Evolutionary conservation across 2,329 filamentous ascomycete species (phyloP), one percentile per base, ranked within the genome.

Genomic region (Cladosporium halotolerans): DNA sequence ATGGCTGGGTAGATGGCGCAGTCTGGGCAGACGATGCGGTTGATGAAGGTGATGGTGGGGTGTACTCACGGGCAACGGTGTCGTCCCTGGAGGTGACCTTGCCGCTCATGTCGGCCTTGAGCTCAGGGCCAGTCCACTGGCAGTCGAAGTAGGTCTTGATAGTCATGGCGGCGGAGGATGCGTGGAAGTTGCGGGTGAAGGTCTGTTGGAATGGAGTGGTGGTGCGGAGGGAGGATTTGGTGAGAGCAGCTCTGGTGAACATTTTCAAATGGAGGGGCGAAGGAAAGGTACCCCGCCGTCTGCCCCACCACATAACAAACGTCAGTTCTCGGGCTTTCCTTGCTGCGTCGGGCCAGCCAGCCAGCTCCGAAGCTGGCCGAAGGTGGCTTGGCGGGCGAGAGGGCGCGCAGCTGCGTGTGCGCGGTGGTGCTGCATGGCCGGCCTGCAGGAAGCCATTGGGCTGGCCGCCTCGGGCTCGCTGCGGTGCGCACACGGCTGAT

Each of bases 101-200:
- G 60, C 79, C 73, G 56, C 71, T 70, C 70, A 73, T 75, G 71
- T 78, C 75, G 70, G 77, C 76, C 69, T 86, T 76, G 63, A 95
- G 64, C 70, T 83, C 77, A 60, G 87, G 86, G 61, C 86, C 88
- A 69, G 83, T 78, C 65, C 65, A 68, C 57, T 56, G 57, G 56
- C 33, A 68, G 59, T 91, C 85, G 77, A 92, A 90, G 78, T 76
- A 88, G 76, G 83, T 83, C 72, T 85, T 83, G 72, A 82, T 75
- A 69, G 78, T 76, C 89, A 95, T 96, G 73, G 79, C 84, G 78
- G 80, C 76, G 68, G 85, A 74, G 71, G 87, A 79, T 67, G 82
- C 77, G 71, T 80, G 76, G 70, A 85, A 85, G 62, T 73, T 72
- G 70, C 80, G 73, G 71, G 70, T 60, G 64, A 65, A 67, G 65